Conservation (phyloP, 176 grass and related monocot genomes). For the Elaeis guineensis region DNA sequence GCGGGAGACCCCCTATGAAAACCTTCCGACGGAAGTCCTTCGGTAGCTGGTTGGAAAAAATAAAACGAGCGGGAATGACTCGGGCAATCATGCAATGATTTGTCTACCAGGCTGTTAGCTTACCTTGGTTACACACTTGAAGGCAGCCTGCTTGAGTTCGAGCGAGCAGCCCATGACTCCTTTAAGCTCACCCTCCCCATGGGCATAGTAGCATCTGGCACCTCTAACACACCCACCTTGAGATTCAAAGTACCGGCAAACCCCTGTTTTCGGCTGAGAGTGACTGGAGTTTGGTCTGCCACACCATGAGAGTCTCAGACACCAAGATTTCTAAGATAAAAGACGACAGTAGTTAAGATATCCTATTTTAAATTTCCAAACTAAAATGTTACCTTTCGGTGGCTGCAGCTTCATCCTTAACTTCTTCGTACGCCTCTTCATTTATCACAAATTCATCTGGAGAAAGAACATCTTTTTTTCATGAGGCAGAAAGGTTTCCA, state of each 20-base stretch:
- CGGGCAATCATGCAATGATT: too few species aligned
- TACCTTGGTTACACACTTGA: constrained; percentile 30
- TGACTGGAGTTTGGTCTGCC: constrained; percentile 13
- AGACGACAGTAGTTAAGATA: too few species aligned
- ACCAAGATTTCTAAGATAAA: too few species aligned
- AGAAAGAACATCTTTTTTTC: constrained; percentile 14
- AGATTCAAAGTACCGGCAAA: constrained; percentile 4
- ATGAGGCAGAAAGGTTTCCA: constrained; percentile 16
- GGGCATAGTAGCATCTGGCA: constrained; percentile 6
- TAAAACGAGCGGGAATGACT: too few species aligned
- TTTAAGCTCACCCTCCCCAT: constrained; percentile 1
- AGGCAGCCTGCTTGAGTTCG: constrained; percentile 20
- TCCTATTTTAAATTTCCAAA: too few species aligned
- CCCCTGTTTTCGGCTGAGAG: constrained; percentile 22
- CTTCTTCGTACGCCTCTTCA: constrained; percentile 34
- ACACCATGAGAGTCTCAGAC: too few species aligned
- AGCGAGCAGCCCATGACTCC: neutral
- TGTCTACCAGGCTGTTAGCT: neutral
- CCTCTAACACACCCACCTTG: constrained; percentile 3
- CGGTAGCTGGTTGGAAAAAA: too few species aligned
- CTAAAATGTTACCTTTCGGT: too few species aligned
- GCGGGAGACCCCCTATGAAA: constrained; percentile 57
- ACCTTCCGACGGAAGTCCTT: constrained; percentile 48
- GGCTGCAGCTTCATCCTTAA: constrained; percentile 4
- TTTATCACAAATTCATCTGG: neutral